Conservation (phyloP, 805 yeast species). For the Lipomyces yamanashiensis region DNA sequence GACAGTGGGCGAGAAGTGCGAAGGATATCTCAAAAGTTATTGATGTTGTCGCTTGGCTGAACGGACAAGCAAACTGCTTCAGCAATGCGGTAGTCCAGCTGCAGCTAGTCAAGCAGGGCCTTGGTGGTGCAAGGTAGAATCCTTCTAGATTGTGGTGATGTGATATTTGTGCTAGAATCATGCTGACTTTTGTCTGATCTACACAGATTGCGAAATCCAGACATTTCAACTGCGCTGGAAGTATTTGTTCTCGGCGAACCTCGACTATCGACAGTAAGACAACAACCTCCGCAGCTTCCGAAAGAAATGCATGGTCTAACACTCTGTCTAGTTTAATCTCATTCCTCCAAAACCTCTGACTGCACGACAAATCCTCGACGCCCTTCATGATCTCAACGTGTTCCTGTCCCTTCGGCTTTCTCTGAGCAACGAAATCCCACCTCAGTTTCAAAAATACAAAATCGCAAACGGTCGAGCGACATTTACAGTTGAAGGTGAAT, state of each 20-base stretch:
- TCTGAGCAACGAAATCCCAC: slow-evolving; percentile 60
- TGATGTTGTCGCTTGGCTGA: slow-evolving; percentile 85
- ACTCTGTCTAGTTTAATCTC: slow-evolving; percentile 42
- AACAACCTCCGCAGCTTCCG: background rate
- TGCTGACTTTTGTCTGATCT: background rate
- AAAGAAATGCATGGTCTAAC: background rate
- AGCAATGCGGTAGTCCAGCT: slow-evolving; percentile 67
- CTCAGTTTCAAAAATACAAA: slow-evolving; percentile 62
- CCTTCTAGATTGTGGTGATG: background rate
- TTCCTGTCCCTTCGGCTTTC: slow-evolving; percentile 77
- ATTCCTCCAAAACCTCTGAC: slow-evolving; percentile 57
- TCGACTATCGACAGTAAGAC: slow-evolving; percentile 30
- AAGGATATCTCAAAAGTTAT: slow-evolving; percentile 74
- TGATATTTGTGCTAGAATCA: background rate
- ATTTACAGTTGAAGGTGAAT: slow-evolving; percentile 65
- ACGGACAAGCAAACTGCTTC: slow-evolving; percentile 74
- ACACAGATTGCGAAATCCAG: slow-evolving; percentile 75
- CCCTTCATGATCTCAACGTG: slow-evolving; percentile 71
- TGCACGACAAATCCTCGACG: slow-evolving; percentile 60
- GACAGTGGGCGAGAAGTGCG: slow-evolving; percentile 84
- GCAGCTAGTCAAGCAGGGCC: slow-evolving; percentile 67
- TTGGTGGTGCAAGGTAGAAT: slow-evolving; percentile 73
- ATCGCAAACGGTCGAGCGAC: slow-evolving; percentile 78
- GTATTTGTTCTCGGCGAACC: slow-evolving; percentile 68
- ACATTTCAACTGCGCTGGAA: slow-evolving; percentile 82